Conservation (phyloP, 2,329 filamentous ascomycete genomes). For the Apiospora kogelbergensis region DNA sequence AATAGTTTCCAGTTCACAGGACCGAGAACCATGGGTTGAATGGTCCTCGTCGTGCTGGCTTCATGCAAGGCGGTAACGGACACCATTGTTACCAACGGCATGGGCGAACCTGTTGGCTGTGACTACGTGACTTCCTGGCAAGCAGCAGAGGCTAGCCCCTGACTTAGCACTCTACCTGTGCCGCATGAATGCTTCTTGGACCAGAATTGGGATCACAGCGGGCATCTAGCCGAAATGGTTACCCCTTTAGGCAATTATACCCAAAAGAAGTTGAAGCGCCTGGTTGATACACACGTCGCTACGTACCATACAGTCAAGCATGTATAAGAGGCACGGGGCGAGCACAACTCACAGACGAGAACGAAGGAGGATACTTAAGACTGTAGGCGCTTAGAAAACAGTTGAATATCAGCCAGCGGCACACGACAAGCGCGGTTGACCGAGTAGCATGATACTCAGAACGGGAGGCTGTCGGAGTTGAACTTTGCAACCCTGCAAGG, state of each 20-base stretch:
- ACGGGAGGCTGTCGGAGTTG: too few relatives aligned
- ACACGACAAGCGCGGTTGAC: too few relatives aligned
- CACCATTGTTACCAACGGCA: neutral
- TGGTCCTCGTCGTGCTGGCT: neutral
- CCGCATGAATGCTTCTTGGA: neutral
- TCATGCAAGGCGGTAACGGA: neutral
- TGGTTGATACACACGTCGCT: neutral
- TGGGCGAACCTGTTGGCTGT: neutral
- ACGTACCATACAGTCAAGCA: neutral
- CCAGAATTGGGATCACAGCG: neutral
- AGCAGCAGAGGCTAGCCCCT: neutral
- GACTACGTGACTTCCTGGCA: neutral
- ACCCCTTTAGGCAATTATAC: neutral
- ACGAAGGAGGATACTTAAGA: neutral
- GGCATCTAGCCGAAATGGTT: neutral
- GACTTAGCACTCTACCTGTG: neutral
- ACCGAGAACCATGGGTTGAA: neutral
- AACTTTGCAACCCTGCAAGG: too few relatives aligned
- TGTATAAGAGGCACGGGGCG: too few relatives aligned
- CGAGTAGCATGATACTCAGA: too few relatives aligned
- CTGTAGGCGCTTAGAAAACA: neutral
- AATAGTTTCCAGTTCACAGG: neutral
- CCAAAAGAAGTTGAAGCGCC: neutral
- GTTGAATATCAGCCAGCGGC: neutral
- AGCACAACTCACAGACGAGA: too few relatives aligned